phyloP scores from a whole-genome alignment of 2,329 filamentous ascomycete species.

The Dactylellina parvicollis region DNA sequence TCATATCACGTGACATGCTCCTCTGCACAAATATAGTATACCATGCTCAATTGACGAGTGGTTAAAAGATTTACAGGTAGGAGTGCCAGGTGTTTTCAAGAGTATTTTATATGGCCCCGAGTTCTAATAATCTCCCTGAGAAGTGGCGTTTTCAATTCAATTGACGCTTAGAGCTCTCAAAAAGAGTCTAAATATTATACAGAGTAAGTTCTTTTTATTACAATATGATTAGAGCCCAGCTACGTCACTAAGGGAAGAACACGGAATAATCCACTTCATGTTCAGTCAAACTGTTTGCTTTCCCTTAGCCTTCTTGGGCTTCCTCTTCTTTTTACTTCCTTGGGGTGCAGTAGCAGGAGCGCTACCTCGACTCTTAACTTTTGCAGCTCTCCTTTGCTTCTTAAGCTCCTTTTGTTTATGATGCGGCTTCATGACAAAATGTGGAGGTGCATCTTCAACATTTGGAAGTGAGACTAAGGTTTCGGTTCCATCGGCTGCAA shows the following conservation, averaged over 20 bases:
- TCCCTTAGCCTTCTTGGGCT: slow-evolving; percentile 15
- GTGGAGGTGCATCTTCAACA: not conserved
- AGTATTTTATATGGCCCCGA: no score
- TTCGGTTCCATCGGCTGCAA: slow-evolving; percentile 4
- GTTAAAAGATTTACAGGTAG: no score
- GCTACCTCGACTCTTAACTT: slow-evolving; percentile 33
- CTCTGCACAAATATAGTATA: no score
- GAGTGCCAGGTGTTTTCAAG: no score
- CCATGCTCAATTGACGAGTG: no score
- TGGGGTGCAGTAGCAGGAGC: not conserved
- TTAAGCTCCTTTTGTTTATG: slow-evolving; percentile 33
- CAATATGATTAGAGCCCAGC: slow-evolving; percentile 11
- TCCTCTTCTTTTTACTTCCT: slow-evolving; percentile 18
- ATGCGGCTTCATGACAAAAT: not conserved
- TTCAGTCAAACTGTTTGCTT: slow-evolving; percentile 23
- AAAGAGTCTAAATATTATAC: slow-evolving; percentile 31
- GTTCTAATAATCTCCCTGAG: not conserved
- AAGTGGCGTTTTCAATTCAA: not conserved
- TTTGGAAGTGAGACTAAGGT: not conserved
- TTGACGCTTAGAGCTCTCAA: not conserved
- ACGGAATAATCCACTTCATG: not conserved
- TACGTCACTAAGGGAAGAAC: not conserved
- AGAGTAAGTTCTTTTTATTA: slow-evolving; percentile 35
- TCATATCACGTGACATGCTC: slow-evolving; percentile 3
- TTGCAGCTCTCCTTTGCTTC: slow-evolving; percentile 41